Percentiles rank a stretch among this genome's conserved stretches.
Evolutionary conservation across 2,329 filamentous ascomycete species (phyloP).

Genomic region (Reticulascus tulasneorum): DNA sequence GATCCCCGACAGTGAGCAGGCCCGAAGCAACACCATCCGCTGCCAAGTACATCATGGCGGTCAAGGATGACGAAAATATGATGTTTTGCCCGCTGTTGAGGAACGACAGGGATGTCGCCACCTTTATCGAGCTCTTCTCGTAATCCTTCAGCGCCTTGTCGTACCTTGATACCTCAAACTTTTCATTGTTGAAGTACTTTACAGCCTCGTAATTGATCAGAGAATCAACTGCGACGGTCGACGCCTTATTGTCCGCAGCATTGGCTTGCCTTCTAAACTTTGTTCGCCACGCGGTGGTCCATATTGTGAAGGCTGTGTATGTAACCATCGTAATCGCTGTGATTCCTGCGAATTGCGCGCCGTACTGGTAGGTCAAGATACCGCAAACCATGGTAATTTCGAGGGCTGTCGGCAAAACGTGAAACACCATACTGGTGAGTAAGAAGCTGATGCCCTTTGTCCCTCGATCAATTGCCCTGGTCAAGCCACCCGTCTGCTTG

Average conservation of each 20-base stretch:
- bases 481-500: conserved; percentile 91
- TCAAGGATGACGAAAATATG: conserved; percentile 92
- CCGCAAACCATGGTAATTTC: conserved; percentile 96
- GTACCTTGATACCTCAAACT: conserved; percentile 87
- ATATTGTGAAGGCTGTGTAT: conserved; percentile 95
- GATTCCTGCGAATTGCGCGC: conserved; percentile 84
- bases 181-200: conserved; percentile 99
- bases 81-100: conserved; percentile 95
- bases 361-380: conserved; percentile 95
- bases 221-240: conserved; percentile 92
- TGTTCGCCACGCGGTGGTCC: conserved; percentile 94
- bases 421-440: conserved; percentile 96
- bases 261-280: conserved; percentile 95
- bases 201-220: conserved; percentile 99
- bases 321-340: conserved; percentile 87
- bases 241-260: conserved; percentile 90
- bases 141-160: conserved; percentile 83
- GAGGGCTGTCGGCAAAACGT: conserved; percentile 86
- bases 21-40: conserved; percentile 83
- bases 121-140: conserved; percentile 92
- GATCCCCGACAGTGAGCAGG: conserved; percentile 81
- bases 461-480: conserved; percentile 89
- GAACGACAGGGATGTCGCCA: conserved; percentile 87
- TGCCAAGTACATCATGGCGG: conserved; percentile 97
- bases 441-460: conserved; percentile 98